phyloP scores from a whole-genome alignment of 306 rosid genomes.

The Rosa rugosa region DNA sequence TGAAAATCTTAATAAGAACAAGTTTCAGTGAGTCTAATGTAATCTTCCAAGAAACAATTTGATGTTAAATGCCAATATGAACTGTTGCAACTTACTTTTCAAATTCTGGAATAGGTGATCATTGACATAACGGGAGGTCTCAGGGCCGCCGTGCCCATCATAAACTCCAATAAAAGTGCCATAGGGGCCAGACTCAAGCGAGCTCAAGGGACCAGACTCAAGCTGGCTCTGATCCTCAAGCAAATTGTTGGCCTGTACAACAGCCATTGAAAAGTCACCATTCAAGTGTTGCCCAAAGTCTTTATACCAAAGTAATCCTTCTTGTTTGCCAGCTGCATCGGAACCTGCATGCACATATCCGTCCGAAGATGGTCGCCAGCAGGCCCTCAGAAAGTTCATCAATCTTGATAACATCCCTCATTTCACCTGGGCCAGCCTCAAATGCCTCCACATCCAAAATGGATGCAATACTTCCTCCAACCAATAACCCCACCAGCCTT shows the following conservation, averaged over 20 bases:
- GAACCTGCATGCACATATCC: constrained; percentile 37
- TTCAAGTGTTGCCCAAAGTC: constrained; percentile 77
- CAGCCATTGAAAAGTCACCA: constrained; percentile 95
- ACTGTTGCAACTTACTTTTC: constrained; percentile 49
- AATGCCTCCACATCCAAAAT: constrained; percentile 67
- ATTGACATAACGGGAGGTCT: constrained; percentile 78
- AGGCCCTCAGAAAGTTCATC: constrained; percentile 80
- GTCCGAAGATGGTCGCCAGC: constrained; percentile 70
- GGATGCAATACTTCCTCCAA: constrained; percentile 47
- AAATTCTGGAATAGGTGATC: constrained; percentile 78
- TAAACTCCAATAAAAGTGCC: constrained; percentile 86
- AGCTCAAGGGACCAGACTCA: constrained; percentile 84
- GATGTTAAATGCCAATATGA: background rate
- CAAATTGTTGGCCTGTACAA: constrained; percentile 92
- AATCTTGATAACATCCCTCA: constrained; percentile 98
- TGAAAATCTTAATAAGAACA: background rate
- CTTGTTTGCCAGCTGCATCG: constrained; percentile 71
- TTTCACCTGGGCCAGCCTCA: constrained; percentile 70
- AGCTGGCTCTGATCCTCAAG: constrained; percentile 96
- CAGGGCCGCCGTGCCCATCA: constrained; percentile 97
- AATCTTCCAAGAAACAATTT: background rate
- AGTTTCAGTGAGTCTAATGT: background rate
- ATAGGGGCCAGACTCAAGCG: constrained; percentile 66
- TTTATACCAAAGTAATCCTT: constrained; percentile 90
- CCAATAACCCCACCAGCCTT: constrained; percentile 29